Evolutionary conservation across 306 rosid species (phyloP).

Genomic region (Biancaea sappan): DNA sequence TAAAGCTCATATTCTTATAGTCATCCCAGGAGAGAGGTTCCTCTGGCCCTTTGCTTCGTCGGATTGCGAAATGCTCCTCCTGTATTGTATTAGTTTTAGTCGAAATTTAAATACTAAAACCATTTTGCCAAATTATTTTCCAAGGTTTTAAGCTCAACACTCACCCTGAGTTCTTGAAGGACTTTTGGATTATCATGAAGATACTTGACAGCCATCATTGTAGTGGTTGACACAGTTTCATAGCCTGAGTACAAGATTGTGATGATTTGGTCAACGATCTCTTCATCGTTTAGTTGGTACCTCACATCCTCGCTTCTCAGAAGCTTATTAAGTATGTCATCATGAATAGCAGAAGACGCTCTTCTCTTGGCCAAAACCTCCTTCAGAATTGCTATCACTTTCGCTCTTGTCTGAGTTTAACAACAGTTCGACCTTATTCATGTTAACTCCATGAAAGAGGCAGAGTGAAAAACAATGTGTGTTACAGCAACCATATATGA

Average conservation of each 20-base stretch:
- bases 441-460: background rate
- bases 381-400: conserved; percentile 43
- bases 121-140: no score
- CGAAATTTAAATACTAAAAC: no score
- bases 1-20: conserved; percentile 57
- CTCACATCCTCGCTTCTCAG: conserved; percentile 49
- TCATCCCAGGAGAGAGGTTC: conserved; percentile 67
- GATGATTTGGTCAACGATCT: conserved; percentile 66
- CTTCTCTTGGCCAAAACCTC: conserved; percentile 58
- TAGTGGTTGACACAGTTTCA: conserved; percentile 81
- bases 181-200: conserved; percentile 71
- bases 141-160: no score
- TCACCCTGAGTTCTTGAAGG: conserved; percentile 62
- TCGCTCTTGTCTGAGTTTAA: conserved; percentile 57
- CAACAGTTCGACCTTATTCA: background rate
- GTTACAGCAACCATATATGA: background rate
- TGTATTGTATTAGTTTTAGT: no score
- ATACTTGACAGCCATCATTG: conserved; percentile 84
- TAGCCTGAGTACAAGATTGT: conserved; percentile 77
- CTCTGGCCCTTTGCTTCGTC: conserved; percentile 45
- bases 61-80: conserved; percentile 77
- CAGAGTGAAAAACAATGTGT: background rate
- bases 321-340: conserved; percentile 59
- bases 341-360: conserved; percentile 38
- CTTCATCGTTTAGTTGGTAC: conserved; percentile 61